Base-by-base conservation (phyloP, 495 filamentous ascomycete species). In the Daldinia vernicosa region DNA sequence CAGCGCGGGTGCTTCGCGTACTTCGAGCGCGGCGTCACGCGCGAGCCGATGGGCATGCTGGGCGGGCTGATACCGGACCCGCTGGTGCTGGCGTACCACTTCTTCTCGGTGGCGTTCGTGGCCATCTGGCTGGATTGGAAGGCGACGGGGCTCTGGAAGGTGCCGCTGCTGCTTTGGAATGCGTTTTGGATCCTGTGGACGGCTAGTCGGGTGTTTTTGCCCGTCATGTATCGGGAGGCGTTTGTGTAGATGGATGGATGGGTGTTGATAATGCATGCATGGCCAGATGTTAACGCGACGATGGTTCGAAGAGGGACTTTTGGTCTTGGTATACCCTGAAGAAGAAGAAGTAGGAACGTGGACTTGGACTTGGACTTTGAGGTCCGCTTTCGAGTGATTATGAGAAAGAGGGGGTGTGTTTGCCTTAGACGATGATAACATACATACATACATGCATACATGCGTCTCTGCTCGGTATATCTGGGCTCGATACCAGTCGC, bases 1-100 rank as follows among this genome's bases (percentile, higher is more conserved):
- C 93, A 97, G 82, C 87, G 85, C 56, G 95, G 95, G 52, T 98
- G 96, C 82, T 98, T 98, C 84, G 83, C 84, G 47, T 99, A 99
- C 78, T 99, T 99, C 84, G 83, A 93, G 76, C 80, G 87, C 39
- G 96, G 95, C 40, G 86, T 89, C 60, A 84, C 93, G 35, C 86
- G 90, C 66, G 92, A 89, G 22, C 95, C 95, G 6, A 88, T 91
- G 57, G 91, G 93, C 26, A 83, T 99, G 52, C 84, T 99, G 1
- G 95, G 90, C 3, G 96, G 94, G 0, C 84, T 98, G 51, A 90
- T 96, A 75, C 84, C 90, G 19, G 86, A 88, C 52, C 95, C 95
- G 1, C 71, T 90, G 27, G 86, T 93, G 50, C 88, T 99, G 58
- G 89, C 96, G 72, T 91, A 89, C 75, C 95, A 99, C 80, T 99